Evolutionary conservation across 805 yeast genomes (phyloP), one percentile per base, ranked within the genome.

Genomic region (Diddensiella santjacobensis): DNA sequence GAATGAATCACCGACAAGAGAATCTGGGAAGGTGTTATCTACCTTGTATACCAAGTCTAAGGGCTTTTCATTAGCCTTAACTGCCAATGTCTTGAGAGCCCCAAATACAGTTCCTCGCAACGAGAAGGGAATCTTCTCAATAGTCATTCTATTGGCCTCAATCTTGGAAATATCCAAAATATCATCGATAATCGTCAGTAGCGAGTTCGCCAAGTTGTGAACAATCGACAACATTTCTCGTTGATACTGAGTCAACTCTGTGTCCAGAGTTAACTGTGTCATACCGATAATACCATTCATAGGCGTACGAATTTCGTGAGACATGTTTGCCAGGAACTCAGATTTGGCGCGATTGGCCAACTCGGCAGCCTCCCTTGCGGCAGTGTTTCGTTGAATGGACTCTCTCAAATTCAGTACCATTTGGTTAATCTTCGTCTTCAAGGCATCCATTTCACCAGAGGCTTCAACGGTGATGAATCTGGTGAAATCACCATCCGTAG

Each of bases 311-410:
- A 87, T 84, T 65, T 87, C 96, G 66, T 81, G 87, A 3, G 91
- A 84, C 77, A 85, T 87, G 61, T 87, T 87, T 41, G 95, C 95
- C 68, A 87, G 74, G 64, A 87, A 87, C 66, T 87, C 96, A 6
- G 95, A 87, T 66, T 87, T 87, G 3, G 96, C 88, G 57, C 86
- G 76, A 65, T 87, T 87, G 3, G 96, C 96, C 58, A 87, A 72
- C 62, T 87, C 96, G 33, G 96, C 96, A 31, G 96, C 96, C 67
- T 87, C 96, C 68, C 96, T 81, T 1, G 96, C 96, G 8, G 91
- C 93, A 0, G 96, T 87, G 62, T 87, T 87, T 64, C 95, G 80
- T 68, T 87, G 95, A 64, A 87, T 87, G 3, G 93, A 84, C 62
- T 87, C 96, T 65, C 95, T 77, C 62, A 87, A 73, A 60, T 87